Evolutionary conservation across 169 alveolate genomes (phyloP).

Genomic region (Besnoitia besnoiti): DNA sequence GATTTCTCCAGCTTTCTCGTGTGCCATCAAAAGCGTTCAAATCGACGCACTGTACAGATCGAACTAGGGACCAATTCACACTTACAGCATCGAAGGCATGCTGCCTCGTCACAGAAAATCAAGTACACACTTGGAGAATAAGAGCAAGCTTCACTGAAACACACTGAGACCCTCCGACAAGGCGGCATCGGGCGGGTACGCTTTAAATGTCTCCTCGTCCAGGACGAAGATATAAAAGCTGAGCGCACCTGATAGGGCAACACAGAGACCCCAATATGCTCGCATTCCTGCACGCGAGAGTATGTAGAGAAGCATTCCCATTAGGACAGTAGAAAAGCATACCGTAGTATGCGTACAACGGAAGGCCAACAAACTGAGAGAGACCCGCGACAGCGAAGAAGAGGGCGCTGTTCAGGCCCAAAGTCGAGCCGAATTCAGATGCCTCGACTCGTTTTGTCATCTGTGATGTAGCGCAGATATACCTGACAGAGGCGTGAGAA

Average conservation of each 20-base stretch:
- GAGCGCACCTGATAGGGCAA: conserved; percentile 17
- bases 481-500: conserved; percentile 8
- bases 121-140: too few relatives aligned
- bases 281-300: conserved; percentile 33
- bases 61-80: background rate
- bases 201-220: conserved; percentile 44
- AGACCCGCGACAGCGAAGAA: conserved; percentile 61
- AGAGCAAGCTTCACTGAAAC: conserved; percentile 14
- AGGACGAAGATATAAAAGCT: conserved; percentile 41
- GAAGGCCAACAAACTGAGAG: conserved; percentile 59
- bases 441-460: conserved; percentile 66
- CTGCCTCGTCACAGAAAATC: too few relatives aligned
- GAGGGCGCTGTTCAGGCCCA: conserved; percentile 58
- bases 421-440: conserved; percentile 45
- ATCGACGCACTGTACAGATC: background rate
- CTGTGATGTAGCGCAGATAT: conserved; percentile 60
- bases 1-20: background rate
- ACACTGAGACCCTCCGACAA: background rate
- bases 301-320: background rate
- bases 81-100: too few relatives aligned
- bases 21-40: background rate
- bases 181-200: conserved; percentile 41
- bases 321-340: background rate
- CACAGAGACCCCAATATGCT: conserved; percentile 61
- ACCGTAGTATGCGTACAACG: conserved; percentile 61